Percentiles rank a stretch among this genome's conserved stretches.
These are phyloP conservation scores for Besnoitia besnoiti DNA, from an alignment of 169 alveolate genomes.

Conservation along the genomic window DNA sequence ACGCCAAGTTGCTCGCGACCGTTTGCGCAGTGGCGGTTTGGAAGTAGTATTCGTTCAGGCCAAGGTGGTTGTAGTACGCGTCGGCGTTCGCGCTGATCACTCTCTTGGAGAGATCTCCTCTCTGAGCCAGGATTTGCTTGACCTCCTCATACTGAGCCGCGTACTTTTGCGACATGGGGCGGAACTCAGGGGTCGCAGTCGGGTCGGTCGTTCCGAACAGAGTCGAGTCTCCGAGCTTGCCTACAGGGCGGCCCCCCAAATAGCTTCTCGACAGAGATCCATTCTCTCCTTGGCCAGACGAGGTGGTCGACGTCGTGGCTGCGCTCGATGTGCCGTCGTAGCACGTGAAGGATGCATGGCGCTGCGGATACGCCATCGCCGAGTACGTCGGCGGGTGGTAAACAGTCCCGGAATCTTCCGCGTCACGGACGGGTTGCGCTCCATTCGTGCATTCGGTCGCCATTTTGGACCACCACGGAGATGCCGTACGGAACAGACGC, in stretches of 20 bases:
- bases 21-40: slow-evolving; percentile 79
- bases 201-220: slow-evolving; percentile 28
- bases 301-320: not conserved
- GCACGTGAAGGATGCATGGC: not conserved
- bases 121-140: slow-evolving; percentile 5
- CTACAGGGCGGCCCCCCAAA: slow-evolving; percentile 36
- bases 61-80: slow-evolving; percentile 82
- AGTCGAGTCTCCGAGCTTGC: slow-evolving; percentile 44
- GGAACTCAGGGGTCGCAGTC: not conserved
- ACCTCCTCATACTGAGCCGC: slow-evolving; percentile 49
- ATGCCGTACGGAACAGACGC: not conserved
- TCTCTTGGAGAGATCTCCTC: slow-evolving; percentile 60
- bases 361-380: not conserved
- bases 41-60: slow-evolving; percentile 83
- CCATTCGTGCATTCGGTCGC: too few relatives aligned
- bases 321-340: not conserved
- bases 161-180: slow-evolving; percentile 50
- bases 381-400: not conserved
- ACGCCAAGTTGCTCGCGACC: slow-evolving; percentile 79
- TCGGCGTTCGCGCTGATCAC: slow-evolving; percentile 74
- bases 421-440: too few relatives aligned
- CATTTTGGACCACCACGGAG: too few relatives aligned
- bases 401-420: too few relatives aligned
- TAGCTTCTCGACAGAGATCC: not conserved
- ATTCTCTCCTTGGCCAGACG: not conserved